Evolutionary conservation across 768 basidiomycete genomes (phyloP), one percentile per base, ranked within the genome.

Genomic region (Auriscalpium vulgare): DNA sequence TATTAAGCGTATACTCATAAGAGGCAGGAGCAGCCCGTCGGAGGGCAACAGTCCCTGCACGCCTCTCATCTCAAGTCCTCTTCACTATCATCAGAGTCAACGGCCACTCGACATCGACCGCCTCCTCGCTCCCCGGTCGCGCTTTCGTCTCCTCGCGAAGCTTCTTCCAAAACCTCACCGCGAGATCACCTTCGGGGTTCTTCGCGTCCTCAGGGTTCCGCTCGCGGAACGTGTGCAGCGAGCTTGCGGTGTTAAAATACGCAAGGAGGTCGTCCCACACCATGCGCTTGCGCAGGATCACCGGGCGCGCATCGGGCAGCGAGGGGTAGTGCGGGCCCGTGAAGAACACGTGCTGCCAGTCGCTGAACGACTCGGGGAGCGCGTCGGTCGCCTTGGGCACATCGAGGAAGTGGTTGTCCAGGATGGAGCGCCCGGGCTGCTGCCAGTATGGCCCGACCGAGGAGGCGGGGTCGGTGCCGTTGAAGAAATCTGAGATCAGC

Each of bases 361-460:
- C 69, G 35, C 64, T 65, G 51, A 81, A 74, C 1, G 66, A 65
- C 38, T 64, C 67, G 6, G 71, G 71, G 45, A 71, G 62, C 49
- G 75, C 61, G 9, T 62, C 57, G 0, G 61, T 62, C 2, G 85
- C 80, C 45, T 78, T 75, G 0, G 85, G 87, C n/a, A 93, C 77
- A 34, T 82, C 81, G 8, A 82, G 74, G 3, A 93, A 78, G 63
- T 88, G 81, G 7, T 75, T 75, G 55, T 88, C 85, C 21, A 93
- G 76, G 59, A 91, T 84, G 0, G 79, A 80, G 11, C 91, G 77
- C 14, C 91, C 91, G 0, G 91, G 91, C 35, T 85, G 82, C 62
- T 92, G 79, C 79, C 89, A 93, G 65, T 90, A 80, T 1, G 82
- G 79, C 1, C 90, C 90, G 6, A 89, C 66, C 44, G 82, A 81